phyloP scores from a whole-genome alignment of 176 grass and related monocot genomes.

The Aegilops sharonensis region DNA sequence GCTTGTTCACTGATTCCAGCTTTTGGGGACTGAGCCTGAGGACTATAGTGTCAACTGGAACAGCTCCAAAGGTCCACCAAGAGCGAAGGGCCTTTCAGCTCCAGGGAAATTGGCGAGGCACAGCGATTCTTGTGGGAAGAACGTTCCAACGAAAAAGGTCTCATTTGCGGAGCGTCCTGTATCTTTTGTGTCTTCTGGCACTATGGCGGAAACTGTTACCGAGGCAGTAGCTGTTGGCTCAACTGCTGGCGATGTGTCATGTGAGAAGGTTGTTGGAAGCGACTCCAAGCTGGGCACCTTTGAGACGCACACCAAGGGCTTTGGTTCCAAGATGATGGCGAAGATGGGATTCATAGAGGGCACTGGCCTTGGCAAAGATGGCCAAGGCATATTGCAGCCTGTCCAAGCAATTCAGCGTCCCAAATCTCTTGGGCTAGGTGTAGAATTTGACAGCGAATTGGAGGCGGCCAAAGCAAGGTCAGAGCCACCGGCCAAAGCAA shows the following conservation, averaged over 20 bases:
- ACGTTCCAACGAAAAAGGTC: conserved; percentile 29
- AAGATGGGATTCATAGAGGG: conserved; percentile 97
- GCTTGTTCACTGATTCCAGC: conserved; percentile 39
- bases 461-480: conserved; percentile 36
- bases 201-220: conserved; percentile 52
- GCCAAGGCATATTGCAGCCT: conserved; percentile 81
- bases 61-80: conserved; percentile 37
- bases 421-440: conserved; percentile 86
- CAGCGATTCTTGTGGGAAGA: conserved; percentile 37
- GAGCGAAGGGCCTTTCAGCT: conserved; percentile 26
- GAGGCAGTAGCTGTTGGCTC: conserved; percentile 41
- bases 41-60: conserved; percentile 56
- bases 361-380: conserved; percentile 73
- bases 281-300: conserved; percentile 55
- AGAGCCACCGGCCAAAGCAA: conserved; percentile 14
- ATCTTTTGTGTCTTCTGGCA: conserved; percentile 74
- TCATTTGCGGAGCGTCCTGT: conserved; percentile 60
- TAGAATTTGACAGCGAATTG: conserved; percentile 56
- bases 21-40: conserved; percentile 57
- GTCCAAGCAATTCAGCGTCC: conserved; percentile 73
- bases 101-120: conserved; percentile 44
- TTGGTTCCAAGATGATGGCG: conserved; percentile 96
- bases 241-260: conserved; percentile 25
- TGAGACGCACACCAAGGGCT: conserved; percentile 85
- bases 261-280: conserved; percentile 30